Evolutionary conservation across 2,329 filamentous ascomycete species (phyloP).

Genomic region (Endoconidiophora polonica): DNA sequence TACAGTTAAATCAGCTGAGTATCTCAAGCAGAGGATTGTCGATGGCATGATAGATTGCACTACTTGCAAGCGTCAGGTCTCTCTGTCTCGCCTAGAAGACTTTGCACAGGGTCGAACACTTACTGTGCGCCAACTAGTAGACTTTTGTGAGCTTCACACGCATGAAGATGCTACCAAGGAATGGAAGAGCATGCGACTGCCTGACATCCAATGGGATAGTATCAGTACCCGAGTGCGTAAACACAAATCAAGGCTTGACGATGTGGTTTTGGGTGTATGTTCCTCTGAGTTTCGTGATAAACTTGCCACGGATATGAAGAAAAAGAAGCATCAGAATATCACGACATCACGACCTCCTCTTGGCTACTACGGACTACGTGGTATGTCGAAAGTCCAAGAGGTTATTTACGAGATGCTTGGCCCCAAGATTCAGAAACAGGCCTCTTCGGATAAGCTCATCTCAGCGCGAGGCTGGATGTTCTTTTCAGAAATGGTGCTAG

Average conservation of each 20-base stretch:
- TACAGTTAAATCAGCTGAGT: neutral
- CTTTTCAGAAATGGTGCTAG: constrained; percentile 59
- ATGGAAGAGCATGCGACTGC: constrained; percentile 43
- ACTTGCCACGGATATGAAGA: constrained; percentile 36
- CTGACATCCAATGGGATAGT: constrained; percentile 49
- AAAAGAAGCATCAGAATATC: constrained; percentile 42
- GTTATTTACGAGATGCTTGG: constrained; percentile 46
- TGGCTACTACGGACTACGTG: constrained; percentile 71
- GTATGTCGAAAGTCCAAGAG: constrained; percentile 55
- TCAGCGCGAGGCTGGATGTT: constrained; percentile 47
- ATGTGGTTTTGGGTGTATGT: constrained; percentile 38
- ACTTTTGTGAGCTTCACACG: constrained; percentile 49
- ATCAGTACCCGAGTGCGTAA: constrained; percentile 41
- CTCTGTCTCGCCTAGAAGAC: constrained; percentile 34
- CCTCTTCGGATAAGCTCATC: constrained; percentile 47
- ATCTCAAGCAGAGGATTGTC: neutral
- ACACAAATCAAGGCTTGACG: constrained; percentile 38
- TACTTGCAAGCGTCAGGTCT: constrained; percentile 47
- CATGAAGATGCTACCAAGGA: constrained; percentile 32
- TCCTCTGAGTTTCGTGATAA: constrained; percentile 43
- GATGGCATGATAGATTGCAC: constrained; percentile 31
- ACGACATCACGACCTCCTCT: constrained; percentile 41
- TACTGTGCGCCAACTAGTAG: constrained; percentile 40
- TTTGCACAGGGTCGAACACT: constrained; percentile 32
- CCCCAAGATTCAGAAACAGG: constrained; percentile 40